Evolutionary conservation across 148 eudicot genomes (phyloP).

Genomic region (Dysphania ambrosioides): DNA sequence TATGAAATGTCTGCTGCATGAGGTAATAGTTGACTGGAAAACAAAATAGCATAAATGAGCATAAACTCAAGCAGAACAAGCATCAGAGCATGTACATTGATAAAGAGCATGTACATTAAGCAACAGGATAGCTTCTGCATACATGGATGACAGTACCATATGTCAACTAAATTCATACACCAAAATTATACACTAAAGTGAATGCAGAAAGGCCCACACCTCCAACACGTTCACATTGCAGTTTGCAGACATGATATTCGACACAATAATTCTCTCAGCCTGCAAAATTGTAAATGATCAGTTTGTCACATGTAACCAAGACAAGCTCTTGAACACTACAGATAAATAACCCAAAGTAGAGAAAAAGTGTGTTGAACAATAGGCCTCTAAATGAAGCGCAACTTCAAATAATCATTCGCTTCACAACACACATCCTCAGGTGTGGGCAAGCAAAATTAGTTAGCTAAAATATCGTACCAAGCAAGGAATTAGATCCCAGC

Average conservation of each 20-base stretch:
- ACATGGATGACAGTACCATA: conserved; percentile 12
- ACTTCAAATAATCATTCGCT: background rate
- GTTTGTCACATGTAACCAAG: conserved; percentile 8
- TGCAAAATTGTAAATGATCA: conserved; percentile 38
- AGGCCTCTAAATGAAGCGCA: background rate
- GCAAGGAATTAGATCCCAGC: background rate
- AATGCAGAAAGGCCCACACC: conserved; percentile 40
- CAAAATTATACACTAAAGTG: background rate
- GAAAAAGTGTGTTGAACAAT: background rate
- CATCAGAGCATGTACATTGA: conserved; percentile 39
- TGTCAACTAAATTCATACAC: background rate
- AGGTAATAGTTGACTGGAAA: conserved; percentile 79
- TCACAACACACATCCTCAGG: background rate
- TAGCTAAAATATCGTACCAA: background rate
- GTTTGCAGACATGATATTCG: conserved; percentile 58
- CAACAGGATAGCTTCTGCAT: conserved; percentile 70
- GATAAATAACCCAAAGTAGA: background rate
- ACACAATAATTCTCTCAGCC: conserved; percentile 79
- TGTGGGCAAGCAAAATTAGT: background rate
- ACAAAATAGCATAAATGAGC: conserved; percentile 23
- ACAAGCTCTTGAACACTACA: conserved; percentile 18
- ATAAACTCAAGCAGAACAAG: background rate
- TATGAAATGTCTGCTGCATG: conserved; percentile 62
- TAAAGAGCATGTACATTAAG: conserved; percentile 29
- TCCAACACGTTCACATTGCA: conserved; percentile 45